Evolutionary conservation across 805 yeast species (phyloP).

Genomic region (Starmerella vaccinii): DNA sequence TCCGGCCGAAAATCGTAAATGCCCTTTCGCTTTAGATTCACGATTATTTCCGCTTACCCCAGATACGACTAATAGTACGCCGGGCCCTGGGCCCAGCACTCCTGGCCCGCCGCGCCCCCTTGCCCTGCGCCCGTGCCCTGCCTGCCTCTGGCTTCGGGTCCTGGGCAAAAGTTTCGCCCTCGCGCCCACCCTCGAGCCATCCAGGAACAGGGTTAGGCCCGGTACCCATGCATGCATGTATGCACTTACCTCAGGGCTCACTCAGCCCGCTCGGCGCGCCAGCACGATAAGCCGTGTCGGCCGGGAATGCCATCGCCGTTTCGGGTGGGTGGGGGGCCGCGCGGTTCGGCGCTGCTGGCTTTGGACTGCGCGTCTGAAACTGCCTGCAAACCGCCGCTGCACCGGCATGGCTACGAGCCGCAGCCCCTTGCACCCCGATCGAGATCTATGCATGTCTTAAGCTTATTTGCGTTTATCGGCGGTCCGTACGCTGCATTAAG

Average conservation of each 20-base stretch:
- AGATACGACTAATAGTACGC: not conserved
- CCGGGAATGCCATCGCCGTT: too few relatives aligned
- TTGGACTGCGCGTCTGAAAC: too few relatives aligned
- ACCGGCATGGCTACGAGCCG: too few relatives aligned
- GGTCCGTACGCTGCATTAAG: not conserved
- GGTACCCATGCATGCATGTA: not conserved
- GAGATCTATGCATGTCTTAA: constrained; percentile 1
- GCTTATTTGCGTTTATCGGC: not conserved
- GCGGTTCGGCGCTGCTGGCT: too few relatives aligned
- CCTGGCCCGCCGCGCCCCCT: too few relatives aligned
- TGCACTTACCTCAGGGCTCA: not conserved
- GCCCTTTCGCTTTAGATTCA: not conserved
- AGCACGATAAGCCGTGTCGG: too few relatives aligned
- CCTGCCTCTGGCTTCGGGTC: not conserved
- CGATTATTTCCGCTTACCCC: constrained; percentile 8
- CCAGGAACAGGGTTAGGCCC: not conserved
- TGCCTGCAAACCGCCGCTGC: too few relatives aligned
- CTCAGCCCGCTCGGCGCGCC: too few relatives aligned
- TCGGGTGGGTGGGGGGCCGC: too few relatives aligned
- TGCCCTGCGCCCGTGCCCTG: too few relatives aligned
- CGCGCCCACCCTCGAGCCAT: not conserved
- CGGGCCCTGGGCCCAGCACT: not conserved
- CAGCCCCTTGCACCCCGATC: not conserved
- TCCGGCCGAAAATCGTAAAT: not conserved
- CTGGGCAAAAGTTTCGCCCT: not conserved